Percentiles rank a stretch among this genome's conserved stretches.
Conservation (phyloP, 192 early-diverging fungal species). For the Mortierella hygrophila region DNA sequence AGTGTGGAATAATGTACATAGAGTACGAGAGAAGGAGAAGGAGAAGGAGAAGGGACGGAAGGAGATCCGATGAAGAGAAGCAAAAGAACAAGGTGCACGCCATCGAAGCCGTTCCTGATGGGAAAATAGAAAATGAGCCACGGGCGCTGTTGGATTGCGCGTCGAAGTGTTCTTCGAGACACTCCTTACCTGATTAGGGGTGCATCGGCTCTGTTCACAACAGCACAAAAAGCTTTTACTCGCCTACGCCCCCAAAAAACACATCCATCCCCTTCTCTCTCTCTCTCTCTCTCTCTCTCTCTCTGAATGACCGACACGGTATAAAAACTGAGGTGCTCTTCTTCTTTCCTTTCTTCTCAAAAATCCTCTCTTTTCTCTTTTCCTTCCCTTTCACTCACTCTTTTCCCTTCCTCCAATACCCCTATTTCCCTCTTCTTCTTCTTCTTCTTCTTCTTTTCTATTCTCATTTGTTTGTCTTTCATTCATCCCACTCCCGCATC, state of each 20-base stretch:
- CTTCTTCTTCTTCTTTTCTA: not conserved
- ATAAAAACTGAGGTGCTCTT: not conserved
- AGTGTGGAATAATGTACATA: not conserved
- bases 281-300: too few relatives aligned
- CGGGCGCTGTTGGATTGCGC: not conserved
- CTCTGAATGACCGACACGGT: not conserved
- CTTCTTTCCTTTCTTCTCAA: not conserved
- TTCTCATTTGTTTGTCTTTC: too few relatives aligned
- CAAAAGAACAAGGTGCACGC: too few relatives aligned
- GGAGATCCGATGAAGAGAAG: not conserved
- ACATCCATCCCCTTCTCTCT: too few relatives aligned
- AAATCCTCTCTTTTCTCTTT: not conserved
- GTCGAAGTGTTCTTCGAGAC: not conserved
- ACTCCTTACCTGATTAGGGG: not conserved
- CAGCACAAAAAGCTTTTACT: not conserved
- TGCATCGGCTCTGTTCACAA: not conserved
- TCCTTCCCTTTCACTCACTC: not conserved
- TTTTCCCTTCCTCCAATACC: not conserved
- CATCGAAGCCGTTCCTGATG: not conserved
- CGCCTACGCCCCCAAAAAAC: not conserved
- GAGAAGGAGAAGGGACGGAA: not conserved
- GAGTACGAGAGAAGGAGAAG: not conserved
- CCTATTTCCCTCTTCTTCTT: not conserved
- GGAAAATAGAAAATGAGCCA: not conserved
- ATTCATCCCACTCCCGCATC: not conserved